Conservation (phyloP, 208 protist genomes). For the Trypanosoma cruzi region DNA sequence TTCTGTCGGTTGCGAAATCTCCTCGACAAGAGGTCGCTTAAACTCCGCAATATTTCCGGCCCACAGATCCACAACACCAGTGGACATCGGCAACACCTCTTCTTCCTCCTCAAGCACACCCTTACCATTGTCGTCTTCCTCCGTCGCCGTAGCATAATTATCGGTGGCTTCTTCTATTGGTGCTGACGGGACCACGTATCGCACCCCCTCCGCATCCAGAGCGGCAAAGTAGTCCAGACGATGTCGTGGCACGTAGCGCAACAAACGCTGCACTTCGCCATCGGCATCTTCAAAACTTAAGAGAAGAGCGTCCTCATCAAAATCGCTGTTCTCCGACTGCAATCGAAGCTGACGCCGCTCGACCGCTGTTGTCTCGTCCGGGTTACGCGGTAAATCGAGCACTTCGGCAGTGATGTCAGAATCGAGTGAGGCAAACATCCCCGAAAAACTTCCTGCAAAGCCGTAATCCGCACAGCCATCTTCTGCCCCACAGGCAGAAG, state of each 20-base stretch:
- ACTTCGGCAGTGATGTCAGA: slow-evolving; percentile 62
- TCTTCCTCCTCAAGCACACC: slow-evolving; percentile 65
- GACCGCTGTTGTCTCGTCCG: slow-evolving; percentile 49
- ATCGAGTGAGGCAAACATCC: slow-evolving; percentile 66
- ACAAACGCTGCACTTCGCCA: slow-evolving; percentile 61
- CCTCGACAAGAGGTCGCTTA: slow-evolving; percentile 60
- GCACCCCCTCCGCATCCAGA: slow-evolving; percentile 33
- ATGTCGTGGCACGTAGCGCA: slow-evolving; percentile 70
- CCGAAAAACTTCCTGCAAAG: slow-evolving; percentile 80
- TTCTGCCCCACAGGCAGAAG: slow-evolving; percentile 23
- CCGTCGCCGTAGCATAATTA: slow-evolving; percentile 10
- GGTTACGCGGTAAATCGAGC: slow-evolving; percentile 42
- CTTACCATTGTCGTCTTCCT: background rate
- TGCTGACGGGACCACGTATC: slow-evolving; percentile 15
- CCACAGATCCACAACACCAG: slow-evolving; percentile 63
- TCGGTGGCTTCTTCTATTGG: background rate
- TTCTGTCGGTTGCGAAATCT: slow-evolving; percentile 20
- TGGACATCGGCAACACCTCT: slow-evolving; percentile 29
- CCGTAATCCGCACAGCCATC: slow-evolving; percentile 57
- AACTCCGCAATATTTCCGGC: slow-evolving; percentile 81
- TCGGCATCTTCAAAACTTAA: slow-evolving; percentile 71
- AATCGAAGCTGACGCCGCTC: slow-evolving; percentile 58
- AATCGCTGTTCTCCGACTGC: slow-evolving; percentile 47
- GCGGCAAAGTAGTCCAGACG: slow-evolving; percentile 51
- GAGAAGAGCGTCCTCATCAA: slow-evolving; percentile 74